Evolutionary conservation across 495 filamentous ascomycete genomes (phyloP), one percentile per base, ranked within the genome.

Genomic region (Tuber aestivum): DNA sequence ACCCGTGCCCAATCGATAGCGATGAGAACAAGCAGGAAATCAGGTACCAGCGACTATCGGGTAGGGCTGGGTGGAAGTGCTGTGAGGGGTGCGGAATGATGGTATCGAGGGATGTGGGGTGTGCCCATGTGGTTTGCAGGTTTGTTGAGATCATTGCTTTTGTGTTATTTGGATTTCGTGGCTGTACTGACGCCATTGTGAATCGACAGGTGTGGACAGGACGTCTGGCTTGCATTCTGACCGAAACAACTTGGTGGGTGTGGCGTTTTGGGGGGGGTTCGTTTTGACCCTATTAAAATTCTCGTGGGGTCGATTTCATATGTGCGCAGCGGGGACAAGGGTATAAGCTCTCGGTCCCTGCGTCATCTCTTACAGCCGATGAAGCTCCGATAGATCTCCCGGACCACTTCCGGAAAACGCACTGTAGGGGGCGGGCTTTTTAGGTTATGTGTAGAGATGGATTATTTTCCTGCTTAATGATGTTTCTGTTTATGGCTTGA

Each of bases 221-320:
- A 79, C 68, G 78, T 79, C 41, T 79, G 78, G 78, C 77, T 79
- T 32, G 78, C 78, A 41, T 79, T 79, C 61, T 79, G 40, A 79
- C 38, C 3, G 44, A 41, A 38, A 44, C 20, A 56, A 2, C 32
- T 23, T 74, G 37, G 41, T 37, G n/a, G 70, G n/a, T 18, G n/a
- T 5, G 27, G 69, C 6, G 61, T 72, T 50, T 8, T n/a, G n/a
- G n/a, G 5, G 61, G 7, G 32, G 7, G 44, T 65, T 61, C 37
- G 14, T 68, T 72, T 70, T 61, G n/a, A 4, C 48, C 48, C 50
- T 32, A 27, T 61, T 32, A 7, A 1, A 1, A n/a, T 5, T 61
- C 23, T 61, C 50, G n/a, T 61, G n/a, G 50, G 9, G 27, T 61
- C n/a, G 48, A n/a, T 56, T 56, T 14, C 23, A 27, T 48, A 48